phyloP scores from a whole-genome alignment of 2,329 filamentous ascomycete genomes.

The Sporothrix globosa region DNA sequence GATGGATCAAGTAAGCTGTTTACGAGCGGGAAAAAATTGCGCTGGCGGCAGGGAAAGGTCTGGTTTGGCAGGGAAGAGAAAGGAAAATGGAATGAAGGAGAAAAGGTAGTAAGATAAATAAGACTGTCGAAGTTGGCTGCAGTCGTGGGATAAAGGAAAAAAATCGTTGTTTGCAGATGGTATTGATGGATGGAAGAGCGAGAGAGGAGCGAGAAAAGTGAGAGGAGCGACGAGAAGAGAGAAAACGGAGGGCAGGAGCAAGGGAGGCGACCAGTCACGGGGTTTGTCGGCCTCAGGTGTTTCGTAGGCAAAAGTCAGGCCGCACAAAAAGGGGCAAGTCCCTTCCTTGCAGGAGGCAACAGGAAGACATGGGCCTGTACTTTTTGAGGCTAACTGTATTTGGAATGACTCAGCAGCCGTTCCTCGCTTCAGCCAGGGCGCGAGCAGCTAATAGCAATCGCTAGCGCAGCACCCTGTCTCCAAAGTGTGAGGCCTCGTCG shows the following conservation, averaged over 20 bases:
- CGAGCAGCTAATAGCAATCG: slow-evolving; percentile 12
- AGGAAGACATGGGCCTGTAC: background rate
- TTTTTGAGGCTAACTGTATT: slow-evolving; percentile 11
- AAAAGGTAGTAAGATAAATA: slow-evolving; percentile 20
- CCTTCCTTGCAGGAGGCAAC: slow-evolving; percentile 14
- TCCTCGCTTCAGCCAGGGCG: background rate
- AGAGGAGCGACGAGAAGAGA: slow-evolving; percentile 15
- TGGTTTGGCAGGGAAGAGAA: slow-evolving; percentile 24
- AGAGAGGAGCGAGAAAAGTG: background rate
- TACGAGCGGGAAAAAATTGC: slow-evolving; percentile 25
- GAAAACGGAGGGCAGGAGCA: slow-evolving; percentile 5
- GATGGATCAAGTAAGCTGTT: slow-evolving; percentile 20
- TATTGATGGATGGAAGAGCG: slow-evolving; percentile 31
- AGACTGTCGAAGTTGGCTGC: slow-evolving; percentile 44
- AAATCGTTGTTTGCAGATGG: slow-evolving; percentile 34
- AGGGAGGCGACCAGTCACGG: slow-evolving; percentile 8
- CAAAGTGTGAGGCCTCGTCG: background rate
- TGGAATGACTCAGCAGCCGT: background rate
- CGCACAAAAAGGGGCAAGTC: slow-evolving; percentile 14
- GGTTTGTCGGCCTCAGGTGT: slow-evolving; percentile 11
- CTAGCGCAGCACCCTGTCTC: background rate
- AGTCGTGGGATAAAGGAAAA: slow-evolving; percentile 39
- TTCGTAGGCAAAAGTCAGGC: slow-evolving; percentile 12
- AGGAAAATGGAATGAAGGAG: background rate
- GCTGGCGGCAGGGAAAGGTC: slow-evolving; percentile 10